Base-by-base conservation (phyloP, 73 alveolate species). In the Paramecium biaurelia region DNA sequence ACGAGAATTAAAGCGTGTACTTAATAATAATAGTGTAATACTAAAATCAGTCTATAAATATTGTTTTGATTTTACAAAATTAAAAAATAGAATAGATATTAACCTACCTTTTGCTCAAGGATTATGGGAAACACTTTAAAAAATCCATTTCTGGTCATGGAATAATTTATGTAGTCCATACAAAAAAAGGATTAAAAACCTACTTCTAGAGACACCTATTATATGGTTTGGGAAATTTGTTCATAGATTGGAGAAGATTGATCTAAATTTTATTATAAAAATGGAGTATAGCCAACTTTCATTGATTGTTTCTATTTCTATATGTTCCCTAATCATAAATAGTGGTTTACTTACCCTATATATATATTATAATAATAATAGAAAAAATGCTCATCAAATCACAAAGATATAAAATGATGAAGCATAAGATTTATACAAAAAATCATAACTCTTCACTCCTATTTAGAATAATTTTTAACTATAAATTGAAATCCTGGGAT, bases 211-310 rank as follows among this genome's bases (percentile, higher is more conserved):
- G 89, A 76, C 11, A 79, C 90, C 9, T 79, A 41, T 79, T 79
- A 23, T 38, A 43, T 79, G 90, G 76, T 79, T 41, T 45, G 68
- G 68, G 90, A 79, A 45, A 43, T 43, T 79, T 79, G 74, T 41
- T 20, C 5, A 0, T 47, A 43, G 43, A 79, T 79, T 18, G 90
- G 57, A 20, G 30, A 12, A 15, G 90, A 43, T 79, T 45, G 43
- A 12, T 21, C 24, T 7, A 79, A 79, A 18, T 79, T 43, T 79
- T 57, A 79, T 23, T 79, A 79, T n/a, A 18, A 24, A 79, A 79
- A 38, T 18, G 76, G 90, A 79, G 90, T 38, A 30, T 79, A 76
- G 76, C 90, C 90, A 2, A 79, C 53, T 8, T 79, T 79, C 30
- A 43, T 79, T 12, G 76, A 79, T 21, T 34, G 35, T 11, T 79